Evolutionary conservation across 2,329 filamentous ascomycete genomes (phyloP).

Genomic region (Mariannaea sp.): DNA sequence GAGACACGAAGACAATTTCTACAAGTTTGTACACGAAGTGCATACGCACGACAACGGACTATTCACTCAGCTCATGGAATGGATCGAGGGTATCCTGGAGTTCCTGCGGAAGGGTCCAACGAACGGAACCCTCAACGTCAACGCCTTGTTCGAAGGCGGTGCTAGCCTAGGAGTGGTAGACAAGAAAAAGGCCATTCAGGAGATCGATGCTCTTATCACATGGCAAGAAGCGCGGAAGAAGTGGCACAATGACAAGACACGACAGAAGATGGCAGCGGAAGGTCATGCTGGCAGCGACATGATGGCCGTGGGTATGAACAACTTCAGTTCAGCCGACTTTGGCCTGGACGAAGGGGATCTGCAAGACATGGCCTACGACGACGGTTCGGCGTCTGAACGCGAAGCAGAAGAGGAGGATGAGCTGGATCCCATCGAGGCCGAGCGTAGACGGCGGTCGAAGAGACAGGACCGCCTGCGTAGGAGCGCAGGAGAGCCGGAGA

Average conservation of each 20-base stretch:
- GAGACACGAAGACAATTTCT: conserved; percentile 94
- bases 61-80: conserved; percentile 94
- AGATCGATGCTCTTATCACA: conserved; percentile 84
- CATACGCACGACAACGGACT: conserved; percentile 96
- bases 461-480: conserved; percentile 80
- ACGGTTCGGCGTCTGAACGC: conserved; percentile 67
- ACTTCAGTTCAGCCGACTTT: conserved; percentile 83
- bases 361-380: conserved; percentile 82
- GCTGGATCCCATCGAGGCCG: conserved; percentile 84
- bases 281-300: conserved; percentile 54
- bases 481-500: conserved; percentile 81
- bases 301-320: conserved; percentile 56
- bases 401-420: conserved; percentile 79
- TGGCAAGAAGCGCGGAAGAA: conserved; percentile 97
- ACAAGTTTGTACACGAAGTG: conserved; percentile 98
- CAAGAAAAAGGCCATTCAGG: conserved; percentile 70
- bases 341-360: conserved; percentile 86
- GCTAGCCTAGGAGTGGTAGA: conserved; percentile 71
- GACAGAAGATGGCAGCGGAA: conserved; percentile 98
- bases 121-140: conserved; percentile 90
- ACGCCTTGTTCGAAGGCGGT: conserved; percentile 85
- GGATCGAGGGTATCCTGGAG: conserved; percentile 94
- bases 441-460: conserved; percentile 76
- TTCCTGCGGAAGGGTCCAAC: conserved; percentile 87
- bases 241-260: conserved; percentile 97